Base-by-base conservation (phyloP, 163 green algal genomes). In the Chlorella variabilis region DNA sequence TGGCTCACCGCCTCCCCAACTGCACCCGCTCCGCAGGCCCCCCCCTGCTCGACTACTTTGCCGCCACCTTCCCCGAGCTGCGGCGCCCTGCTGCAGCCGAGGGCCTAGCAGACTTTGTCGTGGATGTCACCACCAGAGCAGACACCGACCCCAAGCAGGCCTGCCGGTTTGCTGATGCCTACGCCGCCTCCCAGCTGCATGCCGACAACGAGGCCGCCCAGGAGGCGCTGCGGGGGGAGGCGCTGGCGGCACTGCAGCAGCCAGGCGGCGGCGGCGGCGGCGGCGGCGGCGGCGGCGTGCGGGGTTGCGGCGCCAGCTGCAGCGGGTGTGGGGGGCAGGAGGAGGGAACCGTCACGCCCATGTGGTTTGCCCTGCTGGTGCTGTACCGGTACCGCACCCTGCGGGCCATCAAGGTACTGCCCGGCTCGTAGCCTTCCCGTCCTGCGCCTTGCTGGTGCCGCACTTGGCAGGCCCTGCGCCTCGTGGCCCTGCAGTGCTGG, bases 41-140 rank as follows among this genome's bases (percentile, higher is more conserved):
- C n/a, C n/a, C n/a, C n/a, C n/a, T n/a, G n/a, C n/a, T n/a, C 8
- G 77, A 20, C 33, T 69, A 59, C 29, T 61, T 69, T 42, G n/a
- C 38, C 3, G 38, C 27, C 11, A 34, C 66, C 48, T 79, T 81
- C 45, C 36, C 75, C 2, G 42, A 71, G 18, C 68, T 82, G 23
- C 62, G 61, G n/a, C 3, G 34, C 31, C 48, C 63, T 49, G 3
- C 31, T 15, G 23, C 34, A 7, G 58, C 75, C 89, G 91, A 80
- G 82, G 89, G 29, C 86, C 27, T 71, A 9, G 13, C 90, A 27
- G 93, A 95, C 73, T 96, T 89, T 80, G 76, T 97, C 69, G 89
- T 94, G 42, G 91, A 95, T 67, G 62, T 96, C 29, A 93, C 94
- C 20, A 92, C 92, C 29, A 70, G 89, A 63, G 92, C 87, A 15